A percentile compares a stretch with the other conserved stretches of the same genome.
These are phyloP conservation scores for Anthoceros angustus DNA, from an alignment of 225 moss, liverwort and hornwort genomes.

Conservation along the genomic window DNA sequence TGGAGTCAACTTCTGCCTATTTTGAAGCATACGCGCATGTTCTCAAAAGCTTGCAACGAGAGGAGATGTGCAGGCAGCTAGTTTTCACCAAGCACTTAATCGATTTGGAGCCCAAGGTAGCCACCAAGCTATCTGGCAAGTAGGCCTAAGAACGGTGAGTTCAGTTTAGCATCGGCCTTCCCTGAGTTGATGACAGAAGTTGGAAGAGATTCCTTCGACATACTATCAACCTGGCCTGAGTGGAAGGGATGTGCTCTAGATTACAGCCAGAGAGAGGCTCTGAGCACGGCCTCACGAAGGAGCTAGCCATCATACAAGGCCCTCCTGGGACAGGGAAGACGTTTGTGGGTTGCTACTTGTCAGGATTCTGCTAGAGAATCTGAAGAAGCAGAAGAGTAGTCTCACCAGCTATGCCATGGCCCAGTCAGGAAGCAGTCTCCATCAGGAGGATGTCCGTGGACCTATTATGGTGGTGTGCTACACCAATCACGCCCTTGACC, in stretches of 20 bases:
- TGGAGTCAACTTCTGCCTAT: conserved; percentile 26
- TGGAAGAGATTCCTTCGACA: conserved; percentile 16
- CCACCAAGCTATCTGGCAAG: conserved; percentile 20
- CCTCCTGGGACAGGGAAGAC: conserved; percentile 42
- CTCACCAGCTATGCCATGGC: not conserved
- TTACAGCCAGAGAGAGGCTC: conserved; percentile 22
- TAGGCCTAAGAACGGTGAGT: conserved; percentile 12
- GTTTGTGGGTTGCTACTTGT: conserved; percentile 22
- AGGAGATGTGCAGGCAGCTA: conserved; percentile 22
- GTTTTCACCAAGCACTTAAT: conserved; percentile 23
- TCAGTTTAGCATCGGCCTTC: conserved; percentile 15
- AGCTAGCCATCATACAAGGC: conserved; percentile 38
- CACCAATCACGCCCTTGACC: conserved; percentile 36
- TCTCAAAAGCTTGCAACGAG: conserved; percentile 20
- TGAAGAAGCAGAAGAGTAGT: not conserved
- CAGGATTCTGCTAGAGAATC: conserved; percentile 20
- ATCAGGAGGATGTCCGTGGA: conserved; percentile 8
- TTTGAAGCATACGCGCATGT: conserved; percentile 35
- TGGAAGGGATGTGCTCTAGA: conserved; percentile 14
- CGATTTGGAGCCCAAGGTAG: conserved; percentile 16
- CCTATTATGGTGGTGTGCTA: conserved; percentile 27
- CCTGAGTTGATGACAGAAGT: conserved; percentile 9
- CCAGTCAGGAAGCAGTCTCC: too few species aligned
- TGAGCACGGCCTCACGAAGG: conserved; percentile 37
- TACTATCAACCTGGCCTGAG: conserved; percentile 17